These are phyloP conservation scores for Astragalus glycyphyllos DNA, from an alignment of 306 rosid species.

Conservation along the genomic window DNA sequence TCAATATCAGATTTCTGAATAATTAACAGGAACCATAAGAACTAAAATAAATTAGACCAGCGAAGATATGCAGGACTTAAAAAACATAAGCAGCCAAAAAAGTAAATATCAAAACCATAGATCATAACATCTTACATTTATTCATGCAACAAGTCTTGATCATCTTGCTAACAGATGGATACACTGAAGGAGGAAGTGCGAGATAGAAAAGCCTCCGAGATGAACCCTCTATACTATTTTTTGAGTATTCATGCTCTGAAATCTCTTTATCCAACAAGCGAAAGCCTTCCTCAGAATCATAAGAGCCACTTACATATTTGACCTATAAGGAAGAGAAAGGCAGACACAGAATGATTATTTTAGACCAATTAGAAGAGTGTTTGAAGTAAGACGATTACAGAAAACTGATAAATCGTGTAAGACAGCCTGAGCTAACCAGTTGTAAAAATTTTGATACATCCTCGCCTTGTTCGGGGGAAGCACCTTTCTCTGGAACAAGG, in stretches of 20 bases:
- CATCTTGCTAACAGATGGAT: constrained; percentile 97
- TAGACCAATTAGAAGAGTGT: constrained; percentile 18
- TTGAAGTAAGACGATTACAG: not conserved
- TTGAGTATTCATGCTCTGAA: constrained; percentile 65
- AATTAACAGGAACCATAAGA: constrained; percentile 1
- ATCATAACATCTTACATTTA: constrained; percentile 67
- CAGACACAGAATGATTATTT: constrained; percentile 6
- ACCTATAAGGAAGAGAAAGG: constrained; percentile 55
- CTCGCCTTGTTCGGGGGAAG: constrained; percentile 56
- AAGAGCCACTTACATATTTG: constrained; percentile 88
- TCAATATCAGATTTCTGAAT: constrained; percentile 13
- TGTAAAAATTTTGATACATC: constrained; percentile 68
- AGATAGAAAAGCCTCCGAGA: constrained; percentile 93
- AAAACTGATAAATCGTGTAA: constrained; percentile 25
- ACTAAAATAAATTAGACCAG: not conserved
- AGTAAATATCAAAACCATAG: constrained; percentile 17
- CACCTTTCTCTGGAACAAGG: constrained; percentile 65
- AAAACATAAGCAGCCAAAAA: constrained; percentile 10
- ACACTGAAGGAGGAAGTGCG: constrained; percentile 98
- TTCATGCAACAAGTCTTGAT: constrained; percentile 81
- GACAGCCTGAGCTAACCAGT: constrained; percentile 65
- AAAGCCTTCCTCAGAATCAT: constrained; percentile 85
- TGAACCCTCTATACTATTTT: constrained; percentile 63
- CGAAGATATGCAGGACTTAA: not conserved
- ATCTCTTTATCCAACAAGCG: constrained; percentile 81